These are phyloP conservation scores for Barnettozyma pratensis DNA, from an alignment of 805 yeast species.

Conservation along the genomic window DNA sequence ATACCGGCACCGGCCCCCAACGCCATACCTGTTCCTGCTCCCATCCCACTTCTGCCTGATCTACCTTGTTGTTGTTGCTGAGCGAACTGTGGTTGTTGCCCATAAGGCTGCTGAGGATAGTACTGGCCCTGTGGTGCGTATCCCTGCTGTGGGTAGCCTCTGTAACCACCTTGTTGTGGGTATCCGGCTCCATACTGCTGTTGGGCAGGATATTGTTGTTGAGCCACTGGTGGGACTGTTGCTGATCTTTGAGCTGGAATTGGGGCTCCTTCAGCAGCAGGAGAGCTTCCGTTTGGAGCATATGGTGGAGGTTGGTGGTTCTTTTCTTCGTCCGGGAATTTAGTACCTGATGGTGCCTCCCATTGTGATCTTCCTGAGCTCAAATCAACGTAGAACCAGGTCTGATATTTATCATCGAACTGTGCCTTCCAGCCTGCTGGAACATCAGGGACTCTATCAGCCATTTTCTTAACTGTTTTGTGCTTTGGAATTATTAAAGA, in stretches of 20 bases:
- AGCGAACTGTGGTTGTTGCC: conserved; percentile 11
- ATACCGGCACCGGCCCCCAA: conserved; percentile 27
- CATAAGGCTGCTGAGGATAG: conserved; percentile 21
- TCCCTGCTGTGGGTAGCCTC: conserved; percentile 27
- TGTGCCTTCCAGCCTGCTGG: conserved; percentile 73
- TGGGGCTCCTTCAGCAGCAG: conserved; percentile 8
- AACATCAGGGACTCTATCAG: conserved; percentile 39
- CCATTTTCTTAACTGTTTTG: not conserved
- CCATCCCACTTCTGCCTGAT: conserved; percentile 26
- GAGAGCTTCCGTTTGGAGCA: conserved; percentile 8
- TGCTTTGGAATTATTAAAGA: too few relatives aligned
- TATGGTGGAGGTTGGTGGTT: conserved; percentile 38
- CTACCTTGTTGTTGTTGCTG: conserved; percentile 27
- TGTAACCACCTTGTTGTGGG: conserved; percentile 13
- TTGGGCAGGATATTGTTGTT: conserved; percentile 14
- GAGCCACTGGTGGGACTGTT: conserved; percentile 9
- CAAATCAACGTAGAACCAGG: conserved; percentile 80
- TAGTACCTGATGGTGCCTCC: conserved; percentile 73
- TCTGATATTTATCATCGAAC: conserved; percentile 61
- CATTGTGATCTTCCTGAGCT: conserved; percentile 77
- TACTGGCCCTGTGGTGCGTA: conserved; percentile 26
- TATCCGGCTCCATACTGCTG: conserved; percentile 11
- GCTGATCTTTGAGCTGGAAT: conserved; percentile 14
- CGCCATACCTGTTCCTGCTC: conserved; percentile 18
- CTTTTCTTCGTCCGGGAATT: conserved; percentile 28